phyloP scores from a whole-genome alignment of 2,329 filamentous ascomycete species.

The Trichoderma koningiopsis region DNA sequence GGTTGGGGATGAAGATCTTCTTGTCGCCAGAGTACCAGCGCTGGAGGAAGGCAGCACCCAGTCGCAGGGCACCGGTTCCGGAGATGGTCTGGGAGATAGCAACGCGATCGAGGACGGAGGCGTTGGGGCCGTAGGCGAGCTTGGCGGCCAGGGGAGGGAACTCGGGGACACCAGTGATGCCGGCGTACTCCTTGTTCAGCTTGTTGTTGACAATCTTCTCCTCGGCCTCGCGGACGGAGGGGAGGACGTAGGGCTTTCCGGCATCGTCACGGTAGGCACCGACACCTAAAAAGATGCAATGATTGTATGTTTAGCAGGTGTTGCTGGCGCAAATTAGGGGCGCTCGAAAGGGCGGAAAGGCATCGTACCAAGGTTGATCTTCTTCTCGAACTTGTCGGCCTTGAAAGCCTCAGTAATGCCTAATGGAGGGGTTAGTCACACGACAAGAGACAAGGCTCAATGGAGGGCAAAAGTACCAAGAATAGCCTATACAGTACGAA shows the following conservation, averaged over 20 bases:
- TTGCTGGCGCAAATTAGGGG: conserved; percentile 24
- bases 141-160: conserved; percentile 91
- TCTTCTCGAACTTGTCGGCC: conserved; percentile 87
- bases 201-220: conserved; percentile 75
- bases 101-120: conserved; percentile 73
- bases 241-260: conserved; percentile 97
- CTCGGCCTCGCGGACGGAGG: conserved; percentile 88
- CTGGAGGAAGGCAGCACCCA: conserved; percentile 89
- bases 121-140: conserved; percentile 86
- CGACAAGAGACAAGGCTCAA: not conserved
- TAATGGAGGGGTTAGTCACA: conserved; percentile 39
- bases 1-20: conserved; percentile 94
- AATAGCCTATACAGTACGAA: conserved; percentile 61
- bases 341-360: conserved; percentile 1
- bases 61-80: conserved; percentile 91
- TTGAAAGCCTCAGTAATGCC: conserved; percentile 99
- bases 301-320: conserved; percentile 23
- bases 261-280: conserved; percentile 98
- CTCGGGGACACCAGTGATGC: conserved; percentile 92
- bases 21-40: conserved; percentile 90
- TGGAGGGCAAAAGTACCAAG: conserved; percentile 58
- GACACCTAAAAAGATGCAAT: conserved; percentile 62
- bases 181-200: conserved; percentile 96
- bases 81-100: conserved; percentile 98
- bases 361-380: conserved; percentile 88